Evolutionary conservation across 164 flowering plant species (phyloP), one percentile per base, ranked within the genome.

Genomic region (Nymphaea thermarum): DNA sequence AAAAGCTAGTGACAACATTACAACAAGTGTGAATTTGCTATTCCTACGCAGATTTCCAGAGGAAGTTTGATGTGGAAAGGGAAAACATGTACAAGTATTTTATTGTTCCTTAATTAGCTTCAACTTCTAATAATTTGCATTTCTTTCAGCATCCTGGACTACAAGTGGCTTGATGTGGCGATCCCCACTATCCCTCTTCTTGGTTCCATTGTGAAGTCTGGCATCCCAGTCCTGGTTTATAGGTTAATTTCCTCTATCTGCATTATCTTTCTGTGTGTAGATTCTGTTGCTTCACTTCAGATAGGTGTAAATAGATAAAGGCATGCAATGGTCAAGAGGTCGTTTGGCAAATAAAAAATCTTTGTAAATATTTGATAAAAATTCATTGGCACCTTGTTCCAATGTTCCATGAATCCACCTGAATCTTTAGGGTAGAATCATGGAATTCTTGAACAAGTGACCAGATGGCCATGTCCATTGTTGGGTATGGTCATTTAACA

Each of bases 141-240:
- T 12, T 47, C 55, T 47, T 25, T 47, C 55, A 47, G 55, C 12
- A 12, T 47, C 53, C 75, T 94, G 62, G 88, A 91, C 43, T 94
- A 94, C 71, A 83, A 90, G 59, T 75, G 81, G 70, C 88, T 86
- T 63, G 77, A 91, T 74, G 14, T 94, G 72, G 96, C 90, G 80
- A 80, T 83, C 66, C 96, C 99, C 7, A 90, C 97, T 25, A 89
- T 91, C 69, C 62, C 78, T 15, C 68, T 87, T 5, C 80, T 91
- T 5, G 89, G 96, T 7, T 71, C 72, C 64, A 81, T 94, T 5
- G 53, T 88, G 62, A 82, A 82, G 73, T 83, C 85, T 6, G 91
- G 91, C 68, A 77, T 94, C 44, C 78, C 78, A 0, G 77, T 78
- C 4, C 66, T 78, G 70, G 76, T 78, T 66, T 78, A 78, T 73